Percentiles rank a stretch among this genome's conserved stretches.
Evolutionary conservation across 2,329 filamentous ascomycete species (phyloP).

Genomic region (Mycosphaerelloides madeirae): DNA sequence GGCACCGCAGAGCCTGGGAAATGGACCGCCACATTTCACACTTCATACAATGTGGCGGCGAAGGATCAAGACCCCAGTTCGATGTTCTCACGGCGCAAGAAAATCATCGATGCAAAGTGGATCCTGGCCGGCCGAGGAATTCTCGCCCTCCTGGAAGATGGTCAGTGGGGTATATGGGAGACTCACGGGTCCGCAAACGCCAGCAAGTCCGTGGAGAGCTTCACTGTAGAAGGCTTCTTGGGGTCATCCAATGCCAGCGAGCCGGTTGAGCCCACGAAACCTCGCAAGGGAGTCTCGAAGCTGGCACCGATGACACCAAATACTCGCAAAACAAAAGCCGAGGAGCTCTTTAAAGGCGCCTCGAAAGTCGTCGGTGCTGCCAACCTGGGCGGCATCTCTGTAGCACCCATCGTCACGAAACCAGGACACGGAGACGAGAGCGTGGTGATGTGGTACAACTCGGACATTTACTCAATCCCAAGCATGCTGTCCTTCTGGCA

Average conservation of each 20-base stretch:
- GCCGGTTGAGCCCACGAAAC: conserved; percentile 23
- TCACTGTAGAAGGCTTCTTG: conserved; percentile 29
- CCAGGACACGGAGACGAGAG: conserved; percentile 40
- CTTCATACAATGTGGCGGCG: conserved; percentile 20
- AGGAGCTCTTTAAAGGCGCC: conserved; percentile 42
- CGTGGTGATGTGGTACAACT: conserved; percentile 44
- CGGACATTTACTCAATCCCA: conserved; percentile 42
- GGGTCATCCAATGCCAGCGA: conserved; percentile 21
- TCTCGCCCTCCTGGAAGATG: conserved; percentile 45
- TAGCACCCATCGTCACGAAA: conserved; percentile 30
- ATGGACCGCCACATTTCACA: conserved; percentile 28
- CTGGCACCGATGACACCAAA: conserved; percentile 50
- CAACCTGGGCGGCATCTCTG: conserved; percentile 40
- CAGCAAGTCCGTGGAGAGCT: conserved; percentile 23
- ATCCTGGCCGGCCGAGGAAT: conserved; percentile 43
- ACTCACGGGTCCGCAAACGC: conserved; percentile 18
- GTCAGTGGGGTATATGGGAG: conserved; percentile 53
- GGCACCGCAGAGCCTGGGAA: conserved; percentile 13
- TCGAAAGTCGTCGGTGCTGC: conserved; percentile 29
- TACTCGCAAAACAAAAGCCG: conserved; percentile 43
- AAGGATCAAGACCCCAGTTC: conserved; percentile 18
- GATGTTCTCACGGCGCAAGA: conserved; percentile 40
- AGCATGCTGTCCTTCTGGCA: conserved; percentile 44
- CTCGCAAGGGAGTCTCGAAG: conserved; percentile 31
- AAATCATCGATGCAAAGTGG: conserved; percentile 48